These are phyloP conservation scores for Quercus lobata DNA, from an alignment of 331 rosid species.

Conservation along the genomic window DNA sequence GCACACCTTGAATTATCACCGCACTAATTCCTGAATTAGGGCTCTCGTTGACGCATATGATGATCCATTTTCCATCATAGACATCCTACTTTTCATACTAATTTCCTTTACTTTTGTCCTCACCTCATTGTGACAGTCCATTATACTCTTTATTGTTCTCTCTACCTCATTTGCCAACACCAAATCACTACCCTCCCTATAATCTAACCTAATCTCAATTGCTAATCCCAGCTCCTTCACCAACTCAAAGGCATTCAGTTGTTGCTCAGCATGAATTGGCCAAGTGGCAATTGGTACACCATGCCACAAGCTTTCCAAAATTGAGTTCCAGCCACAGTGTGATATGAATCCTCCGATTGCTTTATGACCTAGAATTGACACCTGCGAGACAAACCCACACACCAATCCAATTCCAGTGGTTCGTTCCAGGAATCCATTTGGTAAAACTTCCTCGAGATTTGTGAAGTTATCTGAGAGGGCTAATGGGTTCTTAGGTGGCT, in stretches of 20 bases:
- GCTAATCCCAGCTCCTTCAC: background rate
- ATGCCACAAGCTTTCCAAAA: conserved; percentile 13
- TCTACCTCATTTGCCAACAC: background rate
- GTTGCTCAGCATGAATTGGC: background rate
- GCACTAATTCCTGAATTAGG: background rate
- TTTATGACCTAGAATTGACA: background rate
- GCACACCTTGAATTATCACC: background rate
- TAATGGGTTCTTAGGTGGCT: too few species aligned
- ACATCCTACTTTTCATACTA: background rate
- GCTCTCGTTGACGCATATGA: background rate
- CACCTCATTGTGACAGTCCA: background rate
- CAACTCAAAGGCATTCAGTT: background rate
- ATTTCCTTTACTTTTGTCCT: background rate
- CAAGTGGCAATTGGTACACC: conserved; percentile 10
- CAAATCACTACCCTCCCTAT: background rate
- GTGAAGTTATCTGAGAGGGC: too few species aligned
- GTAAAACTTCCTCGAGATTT: background rate
- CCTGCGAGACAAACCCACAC: conserved; percentile 5
- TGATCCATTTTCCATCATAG: background rate
- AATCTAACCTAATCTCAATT: background rate
- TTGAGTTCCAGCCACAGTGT: conserved; percentile 1
- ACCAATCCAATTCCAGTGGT: background rate
- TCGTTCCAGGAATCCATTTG: background rate
- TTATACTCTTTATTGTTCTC: background rate
- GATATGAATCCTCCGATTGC: conserved; percentile 16